Percentiles rank a stretch among this genome's conserved stretches.
Evolutionary conservation across 2,329 filamentous ascomycete genomes (phyloP).

Genomic region (Remersonia thermophila): DNA sequence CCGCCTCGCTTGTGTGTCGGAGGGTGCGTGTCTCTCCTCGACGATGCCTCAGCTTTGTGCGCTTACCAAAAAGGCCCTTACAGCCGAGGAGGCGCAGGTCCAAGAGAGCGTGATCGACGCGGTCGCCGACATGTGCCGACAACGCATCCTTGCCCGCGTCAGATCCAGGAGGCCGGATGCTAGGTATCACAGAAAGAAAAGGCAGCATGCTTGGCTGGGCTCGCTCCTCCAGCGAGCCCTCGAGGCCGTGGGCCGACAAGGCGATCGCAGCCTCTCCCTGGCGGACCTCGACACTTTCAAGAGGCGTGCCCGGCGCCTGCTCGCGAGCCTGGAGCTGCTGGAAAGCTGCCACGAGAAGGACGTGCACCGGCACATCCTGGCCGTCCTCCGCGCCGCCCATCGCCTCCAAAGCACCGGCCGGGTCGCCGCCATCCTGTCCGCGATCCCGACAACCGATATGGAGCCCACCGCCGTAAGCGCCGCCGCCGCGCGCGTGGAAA

Average conservation of each 20-base stretch:
- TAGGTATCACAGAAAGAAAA: background rate
- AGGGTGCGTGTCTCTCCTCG: slow-evolving; percentile 2
- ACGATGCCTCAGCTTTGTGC: background rate
- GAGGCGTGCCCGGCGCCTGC: background rate
- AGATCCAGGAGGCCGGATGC: slow-evolving; percentile 1
- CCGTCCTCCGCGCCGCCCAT: slow-evolving; percentile 2
- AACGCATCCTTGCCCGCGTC: slow-evolving; percentile 9
- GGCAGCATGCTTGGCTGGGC: background rate
- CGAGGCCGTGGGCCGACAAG: slow-evolving; percentile 1
- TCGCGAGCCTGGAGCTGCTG: background rate
- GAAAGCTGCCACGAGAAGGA: slow-evolving; percentile 5
- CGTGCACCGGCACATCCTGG: background rate
- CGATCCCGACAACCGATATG: slow-evolving; percentile 1
- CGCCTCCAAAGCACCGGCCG: slow-evolving; percentile 1
- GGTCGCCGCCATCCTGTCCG: slow-evolving; percentile 3
- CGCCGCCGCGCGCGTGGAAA: slow-evolving; percentile 17
- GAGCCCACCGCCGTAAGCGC: background rate
- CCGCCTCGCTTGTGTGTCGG: slow-evolving; percentile 2
- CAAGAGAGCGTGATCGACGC: slow-evolving; percentile 5
- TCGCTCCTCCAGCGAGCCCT: background rate
- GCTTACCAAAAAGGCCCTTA: too few relatives aligned
- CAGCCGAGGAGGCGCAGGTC: background rate
- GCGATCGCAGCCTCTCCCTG: too few relatives aligned
- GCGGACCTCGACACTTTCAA: slow-evolving; percentile 3
- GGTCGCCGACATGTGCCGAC: slow-evolving; percentile 7